Evolutionary conservation across 1,139 yeast genomes (phyloP), one percentile per base, ranked within the genome.

Genomic region (Ogataea hybrid): DNA sequence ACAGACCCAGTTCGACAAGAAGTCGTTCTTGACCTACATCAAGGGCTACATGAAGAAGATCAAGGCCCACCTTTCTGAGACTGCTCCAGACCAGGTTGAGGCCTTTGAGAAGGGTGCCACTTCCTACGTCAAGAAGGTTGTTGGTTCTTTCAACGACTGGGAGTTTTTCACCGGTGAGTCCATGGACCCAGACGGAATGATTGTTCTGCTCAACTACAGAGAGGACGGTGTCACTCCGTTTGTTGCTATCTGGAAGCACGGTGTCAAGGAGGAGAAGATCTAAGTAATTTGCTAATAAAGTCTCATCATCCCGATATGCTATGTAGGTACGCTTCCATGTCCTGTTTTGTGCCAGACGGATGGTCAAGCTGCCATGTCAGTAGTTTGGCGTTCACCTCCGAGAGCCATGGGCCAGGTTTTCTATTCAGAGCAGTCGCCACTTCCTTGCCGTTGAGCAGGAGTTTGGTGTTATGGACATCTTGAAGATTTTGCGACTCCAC

Each of bases 151-250:
- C 92, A 84, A 83, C 69, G 98, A 92, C 81, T 92, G 94, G 95
- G 98, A 92, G 68, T 92, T 92, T 81, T 92, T 73, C 89, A 92
- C 96, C 59, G 98, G 98, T 79, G 97, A 92, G 79, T 85, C 96
- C 66, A 94, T 92, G 99, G 96, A 94, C 83, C 97, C 97, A 70
- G 97, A 92, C 71, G 97, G 85, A 63, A 92, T 92, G 98, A 75
- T 92, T 67, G 90, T 88, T 60, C 82, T 92, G 71, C 85, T 92
- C 75, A 92, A 92, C 95, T 92, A 92, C 89, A 95, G 99, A 77
- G 98, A 92, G 78, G 97, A 92, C 68, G 99, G 98, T 77, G 77
- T 82, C 63, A 94, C 99, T 58, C 98, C 98, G 66, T 94, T 67
- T 77, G 94, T 92, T 66, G 88, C 90, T 58, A 81, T 89, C 84